phyloP scores from a whole-genome alignment of 306 rosid genomes.

The Dalbergia oliveri region DNA sequence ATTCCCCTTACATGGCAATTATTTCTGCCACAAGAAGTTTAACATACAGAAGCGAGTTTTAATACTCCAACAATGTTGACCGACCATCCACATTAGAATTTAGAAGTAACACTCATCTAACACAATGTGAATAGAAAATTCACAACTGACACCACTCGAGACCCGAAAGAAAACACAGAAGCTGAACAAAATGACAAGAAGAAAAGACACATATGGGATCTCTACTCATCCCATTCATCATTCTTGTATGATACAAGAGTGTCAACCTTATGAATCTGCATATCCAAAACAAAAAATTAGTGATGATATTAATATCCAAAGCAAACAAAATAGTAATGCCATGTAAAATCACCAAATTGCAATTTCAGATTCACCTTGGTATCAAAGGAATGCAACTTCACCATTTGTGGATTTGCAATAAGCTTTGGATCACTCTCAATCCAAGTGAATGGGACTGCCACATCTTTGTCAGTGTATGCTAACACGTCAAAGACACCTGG shows the following conservation, averaged over 20 bases:
- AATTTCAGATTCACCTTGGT: conserved; percentile 74
- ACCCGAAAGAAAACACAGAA: neutral
- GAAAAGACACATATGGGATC: neutral
- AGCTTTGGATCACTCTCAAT: conserved; percentile 97
- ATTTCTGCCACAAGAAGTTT: conserved; percentile 30
- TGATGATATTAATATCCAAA: neutral
- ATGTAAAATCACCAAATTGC: conserved; percentile 6
- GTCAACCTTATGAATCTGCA: conserved; percentile 95
- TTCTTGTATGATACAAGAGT: conserved; percentile 97
- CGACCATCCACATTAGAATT: conserved; percentile 6
- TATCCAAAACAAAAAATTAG: conserved; percentile 31
- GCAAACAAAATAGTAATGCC: neutral
- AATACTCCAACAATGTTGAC: conserved; percentile 1
- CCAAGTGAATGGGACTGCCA: conserved; percentile 98
- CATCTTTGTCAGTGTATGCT: conserved; percentile 95
- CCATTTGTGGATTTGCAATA: conserved; percentile 96
- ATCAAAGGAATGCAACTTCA: conserved; percentile 97
- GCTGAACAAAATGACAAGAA: conserved; percentile 21
- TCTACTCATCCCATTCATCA: conserved; percentile 85
- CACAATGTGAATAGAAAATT: conserved; percentile 81
- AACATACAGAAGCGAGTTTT: conserved; percentile 23
- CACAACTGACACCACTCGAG: conserved; percentile 51
- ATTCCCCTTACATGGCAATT: conserved; percentile 17
- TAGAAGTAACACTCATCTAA: conserved; percentile 12
- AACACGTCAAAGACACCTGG: conserved; percentile 95